These are phyloP conservation scores for Penicillium paradoxum DNA, from an alignment of 495 filamentous ascomycete species.

Conservation along the genomic window DNA sequence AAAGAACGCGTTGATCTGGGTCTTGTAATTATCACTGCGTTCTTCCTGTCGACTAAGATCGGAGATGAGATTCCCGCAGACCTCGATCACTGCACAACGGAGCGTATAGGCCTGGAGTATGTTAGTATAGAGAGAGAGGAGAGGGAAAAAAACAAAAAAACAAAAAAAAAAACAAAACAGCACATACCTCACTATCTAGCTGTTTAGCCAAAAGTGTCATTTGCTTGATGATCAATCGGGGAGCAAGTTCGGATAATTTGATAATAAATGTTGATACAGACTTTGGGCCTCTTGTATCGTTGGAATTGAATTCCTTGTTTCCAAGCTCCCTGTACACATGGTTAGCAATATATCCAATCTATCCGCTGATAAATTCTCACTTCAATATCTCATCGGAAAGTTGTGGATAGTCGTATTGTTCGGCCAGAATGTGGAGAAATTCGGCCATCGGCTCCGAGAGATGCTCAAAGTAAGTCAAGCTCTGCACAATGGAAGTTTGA, in stretches of 20 bases:
- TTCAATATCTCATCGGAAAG: constrained; percentile 86
- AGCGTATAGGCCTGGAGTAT: constrained; percentile 79
- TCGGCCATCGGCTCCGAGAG: constrained; percentile 98
- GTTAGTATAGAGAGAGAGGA: too few relatives aligned
- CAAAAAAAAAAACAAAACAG: too few relatives aligned
- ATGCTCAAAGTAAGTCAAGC: constrained; percentile 96
- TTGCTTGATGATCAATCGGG: constrained; percentile 91
- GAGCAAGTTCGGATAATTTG: constrained; percentile 92
- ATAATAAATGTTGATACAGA: constrained; percentile 96
- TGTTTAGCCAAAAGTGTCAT: constrained; percentile 92
- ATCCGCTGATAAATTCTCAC: constrained; percentile 21
- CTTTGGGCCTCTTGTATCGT: constrained; percentile 91
- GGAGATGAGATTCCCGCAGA: constrained; percentile 94
- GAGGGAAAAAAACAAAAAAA: too few relatives aligned
- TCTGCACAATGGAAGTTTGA: constrained; percentile 96
- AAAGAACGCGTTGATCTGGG: constrained; percentile 92
- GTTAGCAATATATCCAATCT: constrained; percentile 13
- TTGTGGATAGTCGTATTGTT: constrained; percentile 98
- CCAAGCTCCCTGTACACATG: constrained; percentile 64
- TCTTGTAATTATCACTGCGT: constrained; percentile 82
- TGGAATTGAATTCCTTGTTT: constrained; percentile 96
- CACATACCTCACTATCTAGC: constrained; percentile 78
- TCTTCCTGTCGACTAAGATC: constrained; percentile 91
- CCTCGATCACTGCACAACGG: constrained; percentile 88
- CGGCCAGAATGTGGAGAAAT: constrained; percentile 89